A percentile compares a stretch with the other conserved stretches of the same genome.
Conservation (phyloP, 495 filamentous ascomycete genomes). For the Penicillium paradoxum region DNA sequence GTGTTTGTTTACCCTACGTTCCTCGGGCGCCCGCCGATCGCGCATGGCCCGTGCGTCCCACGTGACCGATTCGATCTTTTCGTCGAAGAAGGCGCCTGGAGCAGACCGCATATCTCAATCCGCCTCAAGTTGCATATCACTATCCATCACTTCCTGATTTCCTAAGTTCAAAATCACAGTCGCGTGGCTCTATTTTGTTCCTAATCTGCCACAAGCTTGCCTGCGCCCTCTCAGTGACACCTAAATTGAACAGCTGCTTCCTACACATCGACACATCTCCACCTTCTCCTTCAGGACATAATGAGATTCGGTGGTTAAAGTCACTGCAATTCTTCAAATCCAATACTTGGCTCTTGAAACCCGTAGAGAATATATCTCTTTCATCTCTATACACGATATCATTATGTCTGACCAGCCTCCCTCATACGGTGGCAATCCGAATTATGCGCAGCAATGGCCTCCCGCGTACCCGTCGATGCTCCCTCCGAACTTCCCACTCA, state of each 20-base stretch:
- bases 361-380: neutral
- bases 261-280: neutral
- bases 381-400: neutral
- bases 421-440: slow-evolving; percentile 41
- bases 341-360: neutral
- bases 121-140: neutral
- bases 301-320: slow-evolving; percentile 4
- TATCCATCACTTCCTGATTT: neutral
- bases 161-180: neutral
- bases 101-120: neutral
- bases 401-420: slow-evolving; percentile 55
- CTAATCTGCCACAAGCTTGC: neutral
- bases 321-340: neutral
- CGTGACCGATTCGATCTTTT: slow-evolving; percentile 19
- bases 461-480: slow-evolving; percentile 22
- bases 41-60: slow-evolving; percentile 27
- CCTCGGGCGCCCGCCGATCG: slow-evolving; percentile 37
- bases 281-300: neutral
- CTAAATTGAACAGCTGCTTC: neutral
- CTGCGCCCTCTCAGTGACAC: neutral
- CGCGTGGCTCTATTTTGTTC: neutral
- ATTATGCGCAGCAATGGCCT: slow-evolving; percentile 34
- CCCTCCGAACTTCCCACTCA: slow-evolving; percentile 20
- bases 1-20: slow-evolving; percentile 44
- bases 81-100: slow-evolving; percentile 20